A percentile compares a stretch with the other conserved stretches of the same genome.
Evolutionary conservation across 257 asterid genomes (phyloP).

Genomic region (Capsicum baccatum): DNA sequence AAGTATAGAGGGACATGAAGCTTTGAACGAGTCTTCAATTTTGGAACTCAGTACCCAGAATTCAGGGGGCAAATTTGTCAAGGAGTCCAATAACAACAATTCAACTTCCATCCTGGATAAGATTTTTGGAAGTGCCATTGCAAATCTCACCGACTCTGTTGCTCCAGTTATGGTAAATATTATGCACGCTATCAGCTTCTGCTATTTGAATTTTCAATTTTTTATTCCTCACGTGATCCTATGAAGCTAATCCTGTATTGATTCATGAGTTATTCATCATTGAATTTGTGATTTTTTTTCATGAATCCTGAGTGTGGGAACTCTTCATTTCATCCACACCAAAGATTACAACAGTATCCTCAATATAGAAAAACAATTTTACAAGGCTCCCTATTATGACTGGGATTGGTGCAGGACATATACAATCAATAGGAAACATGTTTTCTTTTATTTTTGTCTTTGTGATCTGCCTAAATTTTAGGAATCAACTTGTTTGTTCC

Average conservation of each 20-base stretch:
- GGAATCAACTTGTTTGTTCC: background rate
- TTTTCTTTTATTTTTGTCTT: background rate
- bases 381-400: background rate
- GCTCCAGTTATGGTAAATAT: slow-evolving; percentile 54
- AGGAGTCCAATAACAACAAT: slow-evolving; percentile 46
- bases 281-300: background rate
- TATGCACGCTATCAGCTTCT: background rate
- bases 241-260: background rate
- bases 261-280: slow-evolving; percentile 14
- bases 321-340: background rate
- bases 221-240: slow-evolving; percentile 20
- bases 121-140: slow-evolving; percentile 60
- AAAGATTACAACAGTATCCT: background rate
- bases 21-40: slow-evolving; percentile 43
- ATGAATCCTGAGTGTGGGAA: background rate
- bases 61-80: slow-evolving; percentile 45
- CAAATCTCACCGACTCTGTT: slow-evolving; percentile 47
- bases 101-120: slow-evolving; percentile 65
- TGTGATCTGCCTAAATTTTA: slow-evolving; percentile 1
- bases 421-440: slow-evolving; percentile 19
- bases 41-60: slow-evolving; percentile 44
- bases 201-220: slow-evolving; percentile 16
- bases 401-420: slow-evolving; percentile 23
- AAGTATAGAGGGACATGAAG: slow-evolving; percentile 45
- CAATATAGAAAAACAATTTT: slow-evolving; percentile 16